Evolutionary conservation across 2,329 filamentous ascomycete species (phyloP).

Genomic region (Claviceps digitariae): DNA sequence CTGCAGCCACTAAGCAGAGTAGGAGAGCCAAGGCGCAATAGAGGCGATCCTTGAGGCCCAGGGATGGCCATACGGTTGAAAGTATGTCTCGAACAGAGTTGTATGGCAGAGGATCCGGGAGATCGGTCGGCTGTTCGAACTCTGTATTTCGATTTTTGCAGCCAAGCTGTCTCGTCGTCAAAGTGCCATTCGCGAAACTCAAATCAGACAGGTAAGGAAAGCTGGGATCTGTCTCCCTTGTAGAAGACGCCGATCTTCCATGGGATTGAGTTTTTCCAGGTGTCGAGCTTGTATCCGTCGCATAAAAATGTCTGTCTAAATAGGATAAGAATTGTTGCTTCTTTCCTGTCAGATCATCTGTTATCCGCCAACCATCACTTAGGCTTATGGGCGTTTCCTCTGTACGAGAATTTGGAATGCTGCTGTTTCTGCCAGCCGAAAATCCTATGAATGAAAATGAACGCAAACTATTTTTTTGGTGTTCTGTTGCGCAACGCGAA

Average conservation of each 20-base stretch:
- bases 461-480: neutral
- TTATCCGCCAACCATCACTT: constrained; percentile 24
- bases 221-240: neutral
- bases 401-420: constrained; percentile 21
- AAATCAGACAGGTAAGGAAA: neutral
- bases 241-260: neutral
- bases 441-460: neutral
- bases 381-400: constrained; percentile 36
- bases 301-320: constrained; percentile 1
- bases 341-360: neutral
- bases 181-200: neutral
- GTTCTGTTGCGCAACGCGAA: neutral
- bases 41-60: constrained; percentile 37
- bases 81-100: constrained; percentile 11
- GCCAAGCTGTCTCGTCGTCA: neutral
- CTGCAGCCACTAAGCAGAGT: constrained; percentile 49
- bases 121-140: neutral
- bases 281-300: neutral
- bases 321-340: constrained; percentile 4
- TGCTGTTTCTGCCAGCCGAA: neutral
- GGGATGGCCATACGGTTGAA: constrained; percentile 53
- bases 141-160: neutral
- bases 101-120: neutral
- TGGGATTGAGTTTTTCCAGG: neutral
- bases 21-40: constrained; percentile 47